Base-by-base conservation (phyloP, 2,329 filamentous ascomycete genomes). In the Diatrype stigma region DNA sequence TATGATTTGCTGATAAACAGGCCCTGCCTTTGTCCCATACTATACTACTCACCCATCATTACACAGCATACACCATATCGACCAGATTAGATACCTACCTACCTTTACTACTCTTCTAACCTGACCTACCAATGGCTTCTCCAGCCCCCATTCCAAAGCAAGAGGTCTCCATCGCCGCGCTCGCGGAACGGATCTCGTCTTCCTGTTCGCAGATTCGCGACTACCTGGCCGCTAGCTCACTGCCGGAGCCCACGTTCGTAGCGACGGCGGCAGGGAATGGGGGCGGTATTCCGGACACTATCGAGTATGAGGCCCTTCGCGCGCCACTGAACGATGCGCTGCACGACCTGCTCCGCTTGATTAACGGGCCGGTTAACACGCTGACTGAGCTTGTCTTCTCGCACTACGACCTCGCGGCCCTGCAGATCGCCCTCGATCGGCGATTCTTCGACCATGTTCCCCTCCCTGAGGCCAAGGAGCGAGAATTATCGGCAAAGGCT, bases 391-490 rank as follows among this genome's bases (percentile, higher is more conserved):
- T 34, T 14, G 14, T 34, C 30, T 14, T 34, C 30, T 34, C 30
- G 11, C 54, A 58, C 16, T 54, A 60, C 30, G 56, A 60, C 17
- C 48, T 60, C 21, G 59, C 53, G 5, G 55, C 59, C 7, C 46
- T 55, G 22, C 59, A 60, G 48, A 47, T 58, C 40, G 58, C 58
- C 11, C 37, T 60, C 5, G 52, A 58, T 22, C 51, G 52, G 32
- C 32, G 50, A 10, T 52, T 56, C 21, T 57, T 59, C 51, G 22
- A 52, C n/a, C 38, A 48, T 26, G 46, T 60, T 7, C 58, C 59
- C 10, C 38, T 53, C 26, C 26, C 10, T 30, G 26, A 5, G 6
- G 26, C 26, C 26, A n/a, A n/a, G n/a, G n/a, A n/a, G n/a, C n/a
- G n/a, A n/a, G n/a, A n/a, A n/a, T n/a, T n/a, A n/a, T 34, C 30